phyloP scores from a whole-genome alignment of 1,139 yeast genomes.

The Suhomyces bolitotheri region DNA sequence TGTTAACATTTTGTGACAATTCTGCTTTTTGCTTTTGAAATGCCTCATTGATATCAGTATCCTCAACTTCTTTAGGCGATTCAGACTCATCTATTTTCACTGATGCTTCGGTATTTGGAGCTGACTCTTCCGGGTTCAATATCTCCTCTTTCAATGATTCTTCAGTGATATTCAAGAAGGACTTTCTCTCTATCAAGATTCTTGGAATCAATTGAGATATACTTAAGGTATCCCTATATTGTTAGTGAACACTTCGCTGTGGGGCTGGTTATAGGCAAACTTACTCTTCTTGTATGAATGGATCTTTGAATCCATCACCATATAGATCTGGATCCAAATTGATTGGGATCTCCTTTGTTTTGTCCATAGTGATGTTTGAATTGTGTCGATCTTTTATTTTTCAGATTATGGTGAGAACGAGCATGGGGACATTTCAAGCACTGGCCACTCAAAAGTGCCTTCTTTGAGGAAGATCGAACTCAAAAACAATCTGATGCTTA shows the following conservation, averaged over 20 bases:
- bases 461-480: no score
- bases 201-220: slow-evolving; percentile 45
- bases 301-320: slow-evolving; percentile 36
- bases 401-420: no score
- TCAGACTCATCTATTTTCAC: slow-evolving; percentile 13
- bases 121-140: slow-evolving; percentile 18
- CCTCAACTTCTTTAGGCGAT: slow-evolving; percentile 42
- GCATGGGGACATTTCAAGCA: no score
- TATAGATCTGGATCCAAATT: slow-evolving; percentile 27
- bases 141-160: slow-evolving; percentile 51
- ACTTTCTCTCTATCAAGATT: slow-evolving; percentile 39
- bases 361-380: slow-evolving; percentile 7
- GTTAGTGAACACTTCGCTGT: slow-evolving; percentile 17
- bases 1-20: slow-evolving; percentile 54
- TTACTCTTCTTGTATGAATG: slow-evolving; percentile 43
- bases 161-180: slow-evolving; percentile 55
- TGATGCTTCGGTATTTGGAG: slow-evolving; percentile 5
- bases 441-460: no score
- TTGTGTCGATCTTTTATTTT: no score
- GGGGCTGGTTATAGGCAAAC: slow-evolving; percentile 15
- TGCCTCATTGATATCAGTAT: slow-evolving; percentile 6
- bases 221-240: slow-evolving; percentile 35
- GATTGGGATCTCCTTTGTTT: slow-evolving; percentile 13
- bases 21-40: slow-evolving; percentile 59
- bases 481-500: no score